Percentiles rank a stretch among this genome's conserved stretches.
Evolutionary conservation across 2,329 filamentous ascomycete genomes (phyloP).

Genomic region (Lanzia echinophila): DNA sequence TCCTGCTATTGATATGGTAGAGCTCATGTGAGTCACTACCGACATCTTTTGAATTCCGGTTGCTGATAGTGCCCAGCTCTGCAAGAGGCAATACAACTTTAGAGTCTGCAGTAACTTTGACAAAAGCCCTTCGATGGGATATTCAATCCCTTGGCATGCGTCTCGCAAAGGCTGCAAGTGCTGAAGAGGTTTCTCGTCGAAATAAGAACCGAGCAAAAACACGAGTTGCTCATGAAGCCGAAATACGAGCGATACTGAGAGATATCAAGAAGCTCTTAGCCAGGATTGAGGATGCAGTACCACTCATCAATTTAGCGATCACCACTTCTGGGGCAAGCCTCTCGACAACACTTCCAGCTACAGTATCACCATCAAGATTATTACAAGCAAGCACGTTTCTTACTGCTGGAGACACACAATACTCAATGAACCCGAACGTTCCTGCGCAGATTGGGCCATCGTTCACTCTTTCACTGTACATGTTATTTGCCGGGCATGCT

Average conservation of each 20-base stretch:
- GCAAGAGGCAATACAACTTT: slow-evolving; percentile 72
- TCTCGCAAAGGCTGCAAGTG: slow-evolving; percentile 61
- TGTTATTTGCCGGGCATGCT: slow-evolving; percentile 82
- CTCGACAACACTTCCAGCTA: slow-evolving; percentile 69
- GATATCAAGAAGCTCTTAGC: slow-evolving; percentile 70
- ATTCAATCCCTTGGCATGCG: slow-evolving; percentile 74
- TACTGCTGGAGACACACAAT: slow-evolving; percentile 79
- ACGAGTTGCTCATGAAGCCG: slow-evolving; percentile 50
- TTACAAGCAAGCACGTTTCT: slow-evolving; percentile 90
- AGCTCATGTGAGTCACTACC: slow-evolving; percentile 60
- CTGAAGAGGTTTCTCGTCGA: slow-evolving; percentile 47
- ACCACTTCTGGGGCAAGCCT: slow-evolving; percentile 87
- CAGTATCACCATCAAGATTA: slow-evolving; percentile 83
- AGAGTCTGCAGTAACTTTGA: slow-evolving; percentile 77
- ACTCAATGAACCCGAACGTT: slow-evolving; percentile 54
- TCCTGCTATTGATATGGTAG: slow-evolving; percentile 85
- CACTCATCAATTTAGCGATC: slow-evolving; percentile 86
- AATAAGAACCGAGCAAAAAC: slow-evolving; percentile 41
- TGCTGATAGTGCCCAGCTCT: slow-evolving; percentile 38
- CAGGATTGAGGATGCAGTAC: slow-evolving; percentile 85
- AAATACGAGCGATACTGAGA: slow-evolving; percentile 62
- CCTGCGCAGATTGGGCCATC: slow-evolving; percentile 79
- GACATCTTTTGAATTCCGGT: slow-evolving; percentile 31
- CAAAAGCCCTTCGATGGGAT: slow-evolving; percentile 74
- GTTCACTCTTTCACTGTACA: slow-evolving; percentile 85